Conservation (phyloP, 129 eudicot genomes). For the Centaurea solstitialis region DNA sequence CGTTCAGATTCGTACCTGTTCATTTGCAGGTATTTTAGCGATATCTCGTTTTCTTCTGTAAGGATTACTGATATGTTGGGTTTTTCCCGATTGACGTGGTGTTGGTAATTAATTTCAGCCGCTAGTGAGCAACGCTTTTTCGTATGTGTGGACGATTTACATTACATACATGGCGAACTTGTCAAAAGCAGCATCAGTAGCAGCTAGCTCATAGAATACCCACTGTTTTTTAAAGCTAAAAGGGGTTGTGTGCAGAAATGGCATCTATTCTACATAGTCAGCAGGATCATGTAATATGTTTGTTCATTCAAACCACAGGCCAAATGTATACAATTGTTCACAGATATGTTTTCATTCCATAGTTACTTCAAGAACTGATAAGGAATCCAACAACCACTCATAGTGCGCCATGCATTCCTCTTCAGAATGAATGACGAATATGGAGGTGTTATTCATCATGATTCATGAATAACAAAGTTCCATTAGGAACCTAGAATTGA, state of each 20-base stretch:
- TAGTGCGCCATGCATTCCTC: neutral
- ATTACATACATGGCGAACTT: constrained; percentile 88
- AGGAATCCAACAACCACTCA: neutral
- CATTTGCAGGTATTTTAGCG: constrained; percentile 69
- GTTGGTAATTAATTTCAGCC: constrained; percentile 55
- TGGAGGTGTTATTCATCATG: too few species aligned
- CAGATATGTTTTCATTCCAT: neutral
- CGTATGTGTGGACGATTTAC: constrained; percentile 85
- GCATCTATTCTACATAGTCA: neutral
- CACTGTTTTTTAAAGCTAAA: neutral
- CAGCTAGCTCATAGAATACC: constrained; percentile 22
- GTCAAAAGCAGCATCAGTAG: constrained; percentile 45
- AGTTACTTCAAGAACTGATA: neutral
- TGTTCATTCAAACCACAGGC: constrained; percentile 7
- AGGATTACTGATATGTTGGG: neutral
- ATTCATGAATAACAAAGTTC: too few species aligned
- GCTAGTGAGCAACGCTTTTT: constrained; percentile 70
- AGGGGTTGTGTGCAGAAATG: neutral
- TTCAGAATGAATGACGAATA: neutral
- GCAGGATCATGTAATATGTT: neutral
- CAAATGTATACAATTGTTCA: constrained; percentile 18
- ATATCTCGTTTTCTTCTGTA: constrained; percentile 9
- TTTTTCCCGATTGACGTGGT: neutral
- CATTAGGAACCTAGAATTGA: too few species aligned
- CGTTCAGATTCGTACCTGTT: constrained; percentile 90